phyloP scores from a whole-genome alignment of 2,329 filamentous ascomycete genomes.

The Aspergillus aculeatus region DNA sequence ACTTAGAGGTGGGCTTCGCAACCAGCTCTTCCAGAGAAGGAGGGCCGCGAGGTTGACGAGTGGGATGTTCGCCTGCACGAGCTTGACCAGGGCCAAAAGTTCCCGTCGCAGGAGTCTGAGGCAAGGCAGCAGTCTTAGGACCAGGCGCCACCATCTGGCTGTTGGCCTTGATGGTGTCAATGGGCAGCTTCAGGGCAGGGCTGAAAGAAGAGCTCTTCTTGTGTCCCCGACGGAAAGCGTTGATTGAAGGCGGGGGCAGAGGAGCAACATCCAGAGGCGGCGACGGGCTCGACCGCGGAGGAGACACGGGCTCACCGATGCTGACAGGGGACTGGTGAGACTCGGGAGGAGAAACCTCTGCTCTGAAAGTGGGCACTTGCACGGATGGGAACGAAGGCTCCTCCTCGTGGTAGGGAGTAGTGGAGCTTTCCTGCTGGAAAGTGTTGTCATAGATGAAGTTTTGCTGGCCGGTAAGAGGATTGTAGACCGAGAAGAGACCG shows the following conservation, averaged over 20 bases:
- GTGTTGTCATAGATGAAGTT: constrained; percentile 73
- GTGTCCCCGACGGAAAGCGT: constrained; percentile 89
- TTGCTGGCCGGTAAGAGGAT: constrained; percentile 81
- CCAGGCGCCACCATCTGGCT: constrained; percentile 56
- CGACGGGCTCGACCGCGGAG: constrained; percentile 60
- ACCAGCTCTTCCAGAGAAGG: constrained; percentile 88
- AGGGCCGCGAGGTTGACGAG: constrained; percentile 88
- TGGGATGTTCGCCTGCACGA: constrained; percentile 89
- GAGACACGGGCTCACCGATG: constrained; percentile 66
- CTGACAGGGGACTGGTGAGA: constrained; percentile 55
- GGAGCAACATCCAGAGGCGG: constrained; percentile 69
- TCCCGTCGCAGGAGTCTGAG: constrained; percentile 75
- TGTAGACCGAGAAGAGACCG: constrained; percentile 78
- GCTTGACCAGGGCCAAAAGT: constrained; percentile 90
- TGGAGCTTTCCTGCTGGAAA: constrained; percentile 48
- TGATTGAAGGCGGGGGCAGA: constrained; percentile 82
- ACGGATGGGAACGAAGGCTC: constrained; percentile 51
- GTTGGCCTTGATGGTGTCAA: constrained; percentile 52
- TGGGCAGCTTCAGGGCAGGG: constrained; percentile 46
- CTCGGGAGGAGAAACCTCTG: constrained; percentile 75
- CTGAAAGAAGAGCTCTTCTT: constrained; percentile 81
- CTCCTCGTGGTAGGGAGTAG: constrained; percentile 32
- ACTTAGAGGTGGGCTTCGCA: constrained; percentile 83
- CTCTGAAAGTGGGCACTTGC: constrained; percentile 64
- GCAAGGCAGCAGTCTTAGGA: constrained; percentile 77